These are phyloP conservation scores for Cicer pinnatifidum DNA, from an alignment of 306 rosid genomes.

Conservation along the genomic window DNA sequence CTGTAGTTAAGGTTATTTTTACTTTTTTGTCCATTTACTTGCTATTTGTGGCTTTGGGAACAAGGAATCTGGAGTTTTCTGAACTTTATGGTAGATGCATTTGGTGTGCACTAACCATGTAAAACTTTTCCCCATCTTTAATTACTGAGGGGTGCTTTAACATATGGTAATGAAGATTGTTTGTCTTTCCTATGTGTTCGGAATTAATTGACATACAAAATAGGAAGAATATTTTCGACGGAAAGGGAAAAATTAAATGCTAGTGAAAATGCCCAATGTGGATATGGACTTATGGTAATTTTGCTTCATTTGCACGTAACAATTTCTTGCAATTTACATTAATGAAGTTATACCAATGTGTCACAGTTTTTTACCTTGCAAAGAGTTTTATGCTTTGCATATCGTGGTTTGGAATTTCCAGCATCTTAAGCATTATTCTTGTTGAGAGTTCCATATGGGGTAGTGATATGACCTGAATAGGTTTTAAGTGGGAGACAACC, in stretches of 20 bases:
- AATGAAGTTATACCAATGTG: not conserved
- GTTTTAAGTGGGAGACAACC: no score
- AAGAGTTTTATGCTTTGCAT: no score
- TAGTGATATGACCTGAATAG: no score
- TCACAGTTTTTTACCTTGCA: not conserved
- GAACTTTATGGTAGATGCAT: slow-evolving; percentile 15
- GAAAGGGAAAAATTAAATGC: not conserved
- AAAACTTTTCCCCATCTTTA: not conserved
- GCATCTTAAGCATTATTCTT: no score
- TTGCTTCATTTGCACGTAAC: slow-evolving; percentile 10
- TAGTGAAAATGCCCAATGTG: slow-evolving; percentile 14
- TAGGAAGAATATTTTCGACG: slow-evolving; percentile 8
- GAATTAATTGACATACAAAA: slow-evolving; percentile 26
- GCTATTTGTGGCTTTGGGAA: not conserved
- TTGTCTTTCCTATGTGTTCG: not conserved
- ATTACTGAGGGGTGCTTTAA: slow-evolving; percentile 21
- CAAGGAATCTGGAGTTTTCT: slow-evolving; percentile 30
- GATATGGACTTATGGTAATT: not conserved
- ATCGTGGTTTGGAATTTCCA: no score
- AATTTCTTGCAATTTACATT: slow-evolving; percentile 32
- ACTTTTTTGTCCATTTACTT: not conserved
- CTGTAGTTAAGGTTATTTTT: not conserved
- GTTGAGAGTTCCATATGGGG: no score
- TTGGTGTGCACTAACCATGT: slow-evolving; percentile 4
- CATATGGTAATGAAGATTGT: slow-evolving; percentile 8